A percentile compares a stretch with the other conserved stretches of the same genome.
These are phyloP conservation scores for Athelia psychrophila DNA, from an alignment of 1,284 basidiomycete species.

Conservation along the genomic window DNA sequence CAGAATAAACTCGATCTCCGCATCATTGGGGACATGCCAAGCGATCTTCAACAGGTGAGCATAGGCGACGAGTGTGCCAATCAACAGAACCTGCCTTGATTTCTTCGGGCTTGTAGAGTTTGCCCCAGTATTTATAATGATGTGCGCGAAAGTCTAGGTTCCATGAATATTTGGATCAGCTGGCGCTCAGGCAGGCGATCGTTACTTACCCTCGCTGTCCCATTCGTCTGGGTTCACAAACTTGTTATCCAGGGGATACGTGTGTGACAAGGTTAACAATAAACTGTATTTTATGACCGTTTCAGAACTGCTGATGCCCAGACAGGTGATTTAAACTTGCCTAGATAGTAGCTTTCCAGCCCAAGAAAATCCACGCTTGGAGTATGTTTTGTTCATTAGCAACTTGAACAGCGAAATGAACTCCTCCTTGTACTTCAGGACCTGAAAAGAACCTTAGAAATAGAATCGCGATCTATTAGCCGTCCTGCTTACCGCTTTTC, in stretches of 20 bases:
- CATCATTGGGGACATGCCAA: constrained; percentile 72
- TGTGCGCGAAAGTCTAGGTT: constrained; percentile 63
- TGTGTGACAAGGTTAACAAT: constrained; percentile 74
- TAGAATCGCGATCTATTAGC: background rate
- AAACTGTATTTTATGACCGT: too few relatives aligned
- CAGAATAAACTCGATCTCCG: constrained; percentile 78
- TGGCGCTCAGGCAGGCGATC: background rate
- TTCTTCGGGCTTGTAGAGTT: constrained; percentile 57
- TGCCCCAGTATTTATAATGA: constrained; percentile 81
- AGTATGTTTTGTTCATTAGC: constrained; percentile 70
- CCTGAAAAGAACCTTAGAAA: constrained; percentile 29
- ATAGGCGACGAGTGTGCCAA: background rate
- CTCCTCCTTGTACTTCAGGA: constrained; percentile 63
- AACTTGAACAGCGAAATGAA: constrained; percentile 66
- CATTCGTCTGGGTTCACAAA: constrained; percentile 84
- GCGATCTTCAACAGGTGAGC: constrained; percentile 45
- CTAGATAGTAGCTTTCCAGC: constrained; percentile 79
- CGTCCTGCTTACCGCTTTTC: constrained; percentile 46
- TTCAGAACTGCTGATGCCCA: too few relatives aligned
- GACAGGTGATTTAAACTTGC: too few relatives aligned
- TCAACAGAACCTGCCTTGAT: constrained; percentile 41
- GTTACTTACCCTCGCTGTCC: constrained; percentile 63
- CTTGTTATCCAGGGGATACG: constrained; percentile 82
- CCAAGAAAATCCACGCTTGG: constrained; percentile 85
- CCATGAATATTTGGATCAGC: background rate